Evolutionary conservation across 306 rosid genomes (phyloP), one percentile per base, ranked within the genome.

Genomic region (Lathyrus tuberosus): DNA sequence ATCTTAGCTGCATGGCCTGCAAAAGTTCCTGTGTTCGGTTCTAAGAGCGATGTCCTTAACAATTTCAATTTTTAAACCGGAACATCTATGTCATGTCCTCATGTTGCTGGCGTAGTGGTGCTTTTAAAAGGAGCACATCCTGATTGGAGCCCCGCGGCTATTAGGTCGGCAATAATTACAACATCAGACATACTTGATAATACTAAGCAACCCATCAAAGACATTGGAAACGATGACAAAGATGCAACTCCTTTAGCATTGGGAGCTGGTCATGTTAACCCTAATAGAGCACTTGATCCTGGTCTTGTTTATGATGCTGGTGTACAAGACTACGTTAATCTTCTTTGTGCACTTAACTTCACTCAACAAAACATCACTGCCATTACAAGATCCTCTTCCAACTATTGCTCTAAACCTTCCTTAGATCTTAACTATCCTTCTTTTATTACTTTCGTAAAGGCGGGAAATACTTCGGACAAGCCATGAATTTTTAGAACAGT

Each of bases 11-110:
- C 96, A 52, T 92, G 98, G 98, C 95, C 98, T 7, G 5, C 3
- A 15, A 86, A 86, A 0, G 8, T 40, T 60, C 30, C 87, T 0
- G 78, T 15, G 0, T 35, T 37, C 0, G 0, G 0, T 0, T 17
- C 59, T 0, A 44, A 59, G 0, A 9, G 0, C 20, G 2, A 52
- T 8, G 12, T 86, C 52, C 83, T 9, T 31, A 66, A 52, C 22
- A 35, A 76, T 1, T 92, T 81, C 79, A 82, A 80, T 33, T 51
- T 89, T 18, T 1, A 83, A 52, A 70, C 87, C 0, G 95, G 98
- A 2, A 92, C 98, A 59, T 92, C 96, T 6, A 92, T 92, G 98
- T 8, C 98, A 1, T 89, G 96, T 71, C 96, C 95, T 0, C 96
- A 92, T 11, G 83, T 86, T 11, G 81, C 96, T 0, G 97, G 96